Conservation (phyloP, 306 rosid genomes). For the Cicer bijugum region DNA sequence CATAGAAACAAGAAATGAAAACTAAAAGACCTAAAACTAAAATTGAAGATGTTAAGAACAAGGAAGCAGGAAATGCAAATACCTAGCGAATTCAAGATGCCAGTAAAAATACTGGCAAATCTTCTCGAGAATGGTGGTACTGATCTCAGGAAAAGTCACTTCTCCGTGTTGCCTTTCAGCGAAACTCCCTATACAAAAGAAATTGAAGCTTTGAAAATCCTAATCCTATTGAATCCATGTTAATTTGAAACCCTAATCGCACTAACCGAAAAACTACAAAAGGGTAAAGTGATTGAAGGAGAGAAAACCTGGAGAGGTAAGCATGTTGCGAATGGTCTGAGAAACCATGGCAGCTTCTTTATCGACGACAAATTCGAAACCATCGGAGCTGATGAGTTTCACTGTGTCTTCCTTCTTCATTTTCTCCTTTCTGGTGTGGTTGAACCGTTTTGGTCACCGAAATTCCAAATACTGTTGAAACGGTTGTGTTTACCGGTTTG, state of each 20-base stretch:
- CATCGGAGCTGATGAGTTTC: constrained; percentile 85
- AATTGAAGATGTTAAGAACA: not conserved
- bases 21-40: not conserved
- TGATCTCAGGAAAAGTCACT: constrained; percentile 96
- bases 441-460: not conserved
- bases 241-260: constrained; percentile 42
- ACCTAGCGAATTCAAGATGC: constrained; percentile 97
- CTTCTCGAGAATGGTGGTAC: constrained; percentile 94
- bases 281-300: not conserved
- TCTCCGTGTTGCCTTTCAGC: constrained; percentile 80
- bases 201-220: not conserved
- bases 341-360: constrained; percentile 99
- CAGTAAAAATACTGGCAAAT: constrained; percentile 96
- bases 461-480: not conserved
- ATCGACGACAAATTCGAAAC: constrained; percentile 88
- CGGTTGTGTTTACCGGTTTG: not conserved
- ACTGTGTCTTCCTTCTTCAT: constrained; percentile 89
- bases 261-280: not conserved
- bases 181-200: constrained; percentile 66
- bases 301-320: constrained; percentile 83
- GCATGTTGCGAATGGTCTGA: constrained; percentile 96
- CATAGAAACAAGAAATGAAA: not conserved
- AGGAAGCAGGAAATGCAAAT: constrained; percentile 6
- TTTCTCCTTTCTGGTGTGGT: constrained; percentile 19
- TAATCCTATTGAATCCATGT: not conserved